phyloP scores from a whole-genome alignment of 2,329 filamentous ascomycete species.

The Xylariales sp. region DNA sequence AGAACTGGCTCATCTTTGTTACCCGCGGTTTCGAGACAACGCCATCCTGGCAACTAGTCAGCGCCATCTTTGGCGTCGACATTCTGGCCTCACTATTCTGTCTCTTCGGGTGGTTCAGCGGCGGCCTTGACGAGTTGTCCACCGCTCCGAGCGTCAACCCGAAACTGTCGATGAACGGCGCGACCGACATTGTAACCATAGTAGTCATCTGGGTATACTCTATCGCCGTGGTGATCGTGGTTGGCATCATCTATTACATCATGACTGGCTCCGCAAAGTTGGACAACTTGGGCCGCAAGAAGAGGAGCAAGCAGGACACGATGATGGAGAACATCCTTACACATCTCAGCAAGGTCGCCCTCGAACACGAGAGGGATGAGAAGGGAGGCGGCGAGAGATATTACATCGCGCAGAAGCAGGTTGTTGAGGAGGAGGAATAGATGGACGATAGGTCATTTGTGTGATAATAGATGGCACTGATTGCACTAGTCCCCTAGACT shows the following conservation, averaged over 20 bases:
- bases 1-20: conserved; percentile 77
- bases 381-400: conserved; percentile 35
- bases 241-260: conserved; percentile 46
- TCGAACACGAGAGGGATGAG: conserved; percentile 43
- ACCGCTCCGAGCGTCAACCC: conserved; percentile 30
- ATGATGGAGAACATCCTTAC: conserved; percentile 49
- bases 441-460: too few relatives aligned
- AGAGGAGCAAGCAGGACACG: conserved; percentile 44
- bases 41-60: conserved; percentile 65
- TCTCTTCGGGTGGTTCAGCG: conserved; percentile 64
- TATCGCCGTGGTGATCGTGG: conserved; percentile 46
- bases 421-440: conserved; percentile 22
- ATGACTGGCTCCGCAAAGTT: conserved; percentile 29
- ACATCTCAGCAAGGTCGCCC: conserved; percentile 45
- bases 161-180: conserved; percentile 38
- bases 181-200: conserved; percentile 52
- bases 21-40: conserved; percentile 66
- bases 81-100: conserved; percentile 64
- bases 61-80: conserved; percentile 64
- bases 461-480: too few relatives aligned
- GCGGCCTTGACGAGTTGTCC: conserved; percentile 35
- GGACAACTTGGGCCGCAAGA: conserved; percentile 44
- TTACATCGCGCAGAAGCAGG: conserved; percentile 23
- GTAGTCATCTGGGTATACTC: conserved; percentile 49
- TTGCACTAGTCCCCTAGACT: too few relatives aligned